Evolutionary conservation across 108 stramenopile genomes (phyloP).

Genomic region (Skeletonema menzelii): DNA sequence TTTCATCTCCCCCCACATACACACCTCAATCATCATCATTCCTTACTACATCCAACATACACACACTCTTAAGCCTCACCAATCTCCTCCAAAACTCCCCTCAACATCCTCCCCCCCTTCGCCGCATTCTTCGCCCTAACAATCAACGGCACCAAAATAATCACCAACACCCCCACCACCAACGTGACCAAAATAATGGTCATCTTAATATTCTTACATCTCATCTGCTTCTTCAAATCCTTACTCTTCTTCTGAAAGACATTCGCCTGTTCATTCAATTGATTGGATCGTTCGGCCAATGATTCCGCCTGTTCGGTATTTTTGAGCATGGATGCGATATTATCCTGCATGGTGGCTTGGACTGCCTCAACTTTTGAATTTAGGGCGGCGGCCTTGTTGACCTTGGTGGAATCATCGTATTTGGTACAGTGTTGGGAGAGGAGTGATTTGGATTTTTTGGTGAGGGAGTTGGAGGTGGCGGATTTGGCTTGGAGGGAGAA

Average conservation of each 20-base stretch:
- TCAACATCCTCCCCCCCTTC: slow-evolving; percentile 35
- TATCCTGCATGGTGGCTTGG: slow-evolving; percentile 85
- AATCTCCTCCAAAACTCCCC: slow-evolving; percentile 30
- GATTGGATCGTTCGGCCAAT: slow-evolving; percentile 76
- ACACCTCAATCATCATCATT: no score
- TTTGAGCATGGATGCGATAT: slow-evolving; percentile 86
- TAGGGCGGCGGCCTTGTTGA: slow-evolving; percentile 82
- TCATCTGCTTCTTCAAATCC: slow-evolving; percentile 87
- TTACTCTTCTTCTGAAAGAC: slow-evolving; percentile 88
- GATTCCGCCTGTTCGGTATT: slow-evolving; percentile 88
- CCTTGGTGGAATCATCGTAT: slow-evolving; percentile 83
- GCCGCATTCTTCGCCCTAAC: slow-evolving; percentile 59
- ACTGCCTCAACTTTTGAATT: slow-evolving; percentile 83
- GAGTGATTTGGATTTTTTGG: slow-evolving; percentile 77
- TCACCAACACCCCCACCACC: slow-evolving; percentile 70
- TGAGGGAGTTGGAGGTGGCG: slow-evolving; percentile 69
- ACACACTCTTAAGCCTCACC: neutral
- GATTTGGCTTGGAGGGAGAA: slow-evolving; percentile 70
- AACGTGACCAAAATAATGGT: slow-evolving; percentile 76
- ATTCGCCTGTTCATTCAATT: slow-evolving; percentile 88
- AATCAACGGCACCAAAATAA: slow-evolving; percentile 80
- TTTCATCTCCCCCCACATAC: no score
- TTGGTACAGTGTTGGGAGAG: slow-evolving; percentile 65
- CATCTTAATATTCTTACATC: slow-evolving; percentile 92
- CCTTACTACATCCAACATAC: no score